These are phyloP conservation scores for Viola pubescens DNA, from an alignment of 441 rosid genomes.

Conservation along the genomic window DNA sequence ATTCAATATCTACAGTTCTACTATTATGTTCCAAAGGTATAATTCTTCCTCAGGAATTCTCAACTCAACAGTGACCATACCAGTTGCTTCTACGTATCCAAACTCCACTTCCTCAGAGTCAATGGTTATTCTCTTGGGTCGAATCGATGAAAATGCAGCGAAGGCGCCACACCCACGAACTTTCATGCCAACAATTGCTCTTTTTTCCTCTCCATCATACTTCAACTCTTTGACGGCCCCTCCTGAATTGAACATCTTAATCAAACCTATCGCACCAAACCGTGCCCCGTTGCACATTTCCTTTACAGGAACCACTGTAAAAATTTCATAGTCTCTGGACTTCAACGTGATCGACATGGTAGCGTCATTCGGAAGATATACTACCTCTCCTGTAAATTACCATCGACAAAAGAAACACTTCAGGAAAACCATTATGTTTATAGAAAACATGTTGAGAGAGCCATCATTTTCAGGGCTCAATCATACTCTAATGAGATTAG, in stretches of 20 bases:
- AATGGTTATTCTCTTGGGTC: slow-evolving; percentile 29
- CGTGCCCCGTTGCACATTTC: slow-evolving; percentile 27
- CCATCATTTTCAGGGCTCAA: no score
- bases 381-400: slow-evolving; percentile 42
- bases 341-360: slow-evolving; percentile 50
- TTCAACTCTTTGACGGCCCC: slow-evolving; percentile 48
- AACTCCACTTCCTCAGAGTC: slow-evolving; percentile 31
- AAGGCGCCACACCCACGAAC: slow-evolving; percentile 40
- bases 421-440: not conserved
- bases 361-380: slow-evolving; percentile 47
- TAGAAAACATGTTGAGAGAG: not conserved
- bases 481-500: no score
- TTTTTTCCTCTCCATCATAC: slow-evolving; percentile 19
- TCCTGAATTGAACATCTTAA: slow-evolving; percentile 53
- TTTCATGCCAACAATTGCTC: slow-evolving; percentile 22
- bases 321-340: slow-evolving; percentile 49
- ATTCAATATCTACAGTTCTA: slow-evolving; percentile 19
- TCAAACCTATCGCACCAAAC: slow-evolving; percentile 43
- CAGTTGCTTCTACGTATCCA: slow-evolving; percentile 27
- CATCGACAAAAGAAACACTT: not conserved
- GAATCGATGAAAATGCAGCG: slow-evolving; percentile 42
- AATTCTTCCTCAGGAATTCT: slow-evolving; percentile 40
- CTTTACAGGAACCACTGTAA: slow-evolving; percentile 51
- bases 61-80: slow-evolving; percentile 33
- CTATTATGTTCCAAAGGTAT: slow-evolving; percentile 42